Percentiles rank a stretch among this genome's conserved stretches.
These are phyloP conservation scores for Turritis glabra DNA, from an alignment of 345 rosid species.

Conservation along the genomic window DNA sequence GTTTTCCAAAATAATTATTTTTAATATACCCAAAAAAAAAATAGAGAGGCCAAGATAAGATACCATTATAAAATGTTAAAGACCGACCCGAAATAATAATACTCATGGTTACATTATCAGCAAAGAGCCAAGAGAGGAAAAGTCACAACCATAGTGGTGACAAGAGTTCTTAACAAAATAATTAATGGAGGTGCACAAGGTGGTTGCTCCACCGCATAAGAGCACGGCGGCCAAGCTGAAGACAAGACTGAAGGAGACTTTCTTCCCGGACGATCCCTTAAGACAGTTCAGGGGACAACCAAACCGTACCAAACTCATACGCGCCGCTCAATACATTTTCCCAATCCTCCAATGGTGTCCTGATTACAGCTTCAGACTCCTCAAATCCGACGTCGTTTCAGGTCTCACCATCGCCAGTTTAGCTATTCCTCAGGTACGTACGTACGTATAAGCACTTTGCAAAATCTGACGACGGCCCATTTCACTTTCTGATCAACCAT, in stretches of 20 bases:
- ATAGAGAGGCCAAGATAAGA: neutral
- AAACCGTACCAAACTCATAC: slow-evolving; percentile 49
- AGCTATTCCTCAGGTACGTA: slow-evolving; percentile 99
- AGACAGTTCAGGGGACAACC: slow-evolving; percentile 92
- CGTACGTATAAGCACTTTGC: slow-evolving; percentile 21
- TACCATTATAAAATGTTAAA: slow-evolving; percentile 31
- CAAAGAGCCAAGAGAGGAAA: slow-evolving; percentile 22
- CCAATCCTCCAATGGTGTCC: slow-evolving; percentile 96
- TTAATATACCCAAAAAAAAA: neutral
- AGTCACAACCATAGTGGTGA: slow-evolving; percentile 4
- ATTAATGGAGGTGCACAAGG: slow-evolving; percentile 69
- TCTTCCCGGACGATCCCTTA: slow-evolving; percentile 94
- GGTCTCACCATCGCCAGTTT: slow-evolving; percentile 98
- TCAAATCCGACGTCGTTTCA: slow-evolving; percentile 82
- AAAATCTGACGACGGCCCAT: slow-evolving; percentile 11
- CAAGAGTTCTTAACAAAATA: neutral
- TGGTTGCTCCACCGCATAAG: slow-evolving; percentile 69
- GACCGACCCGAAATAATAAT: slow-evolving; percentile 30
- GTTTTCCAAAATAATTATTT: neutral
- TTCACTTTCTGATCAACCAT: neutral
- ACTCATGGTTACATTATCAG: slow-evolving; percentile 29
- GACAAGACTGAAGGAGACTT: slow-evolving; percentile 73
- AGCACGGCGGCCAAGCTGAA: slow-evolving; percentile 59
- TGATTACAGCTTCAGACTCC: slow-evolving; percentile 58
- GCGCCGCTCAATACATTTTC: slow-evolving; percentile 72